Conservation (phyloP, 2,329 filamentous ascomycete species). For the Trichoderma semiorbis region DNA sequence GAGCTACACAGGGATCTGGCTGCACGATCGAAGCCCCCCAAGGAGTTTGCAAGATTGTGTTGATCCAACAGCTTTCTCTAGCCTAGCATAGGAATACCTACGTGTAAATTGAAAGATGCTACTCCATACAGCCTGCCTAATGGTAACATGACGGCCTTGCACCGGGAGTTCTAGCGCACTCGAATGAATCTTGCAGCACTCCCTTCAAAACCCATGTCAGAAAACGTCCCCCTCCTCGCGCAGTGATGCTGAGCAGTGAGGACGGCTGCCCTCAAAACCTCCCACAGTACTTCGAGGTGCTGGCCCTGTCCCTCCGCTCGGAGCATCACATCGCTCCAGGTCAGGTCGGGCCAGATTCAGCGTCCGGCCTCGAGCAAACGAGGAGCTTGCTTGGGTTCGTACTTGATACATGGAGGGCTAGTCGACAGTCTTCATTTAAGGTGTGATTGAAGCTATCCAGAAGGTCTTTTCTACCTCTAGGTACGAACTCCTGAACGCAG, state of each 20-base stretch:
- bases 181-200: background rate
- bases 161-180: background rate
- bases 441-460: background rate
- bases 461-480: background rate
- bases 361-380: background rate
- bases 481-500: background rate
- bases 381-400: background rate
- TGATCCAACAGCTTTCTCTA: background rate
- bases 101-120: background rate
- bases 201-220: background rate
- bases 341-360: background rate
- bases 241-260: background rate
- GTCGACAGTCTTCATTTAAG: background rate
- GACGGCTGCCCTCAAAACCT: background rate
- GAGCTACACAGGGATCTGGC: background rate
- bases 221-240: no score
- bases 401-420: background rate
- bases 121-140: background rate
- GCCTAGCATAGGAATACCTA: background rate
- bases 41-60: background rate
- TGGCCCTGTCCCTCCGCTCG: background rate
- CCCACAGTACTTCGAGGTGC: background rate
- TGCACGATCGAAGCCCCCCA: background rate
- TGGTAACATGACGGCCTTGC: background rate
- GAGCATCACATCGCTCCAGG: background rate